Conservation (phyloP, 2,329 filamentous ascomycete genomes). For the Colletotrichum melonis region DNA sequence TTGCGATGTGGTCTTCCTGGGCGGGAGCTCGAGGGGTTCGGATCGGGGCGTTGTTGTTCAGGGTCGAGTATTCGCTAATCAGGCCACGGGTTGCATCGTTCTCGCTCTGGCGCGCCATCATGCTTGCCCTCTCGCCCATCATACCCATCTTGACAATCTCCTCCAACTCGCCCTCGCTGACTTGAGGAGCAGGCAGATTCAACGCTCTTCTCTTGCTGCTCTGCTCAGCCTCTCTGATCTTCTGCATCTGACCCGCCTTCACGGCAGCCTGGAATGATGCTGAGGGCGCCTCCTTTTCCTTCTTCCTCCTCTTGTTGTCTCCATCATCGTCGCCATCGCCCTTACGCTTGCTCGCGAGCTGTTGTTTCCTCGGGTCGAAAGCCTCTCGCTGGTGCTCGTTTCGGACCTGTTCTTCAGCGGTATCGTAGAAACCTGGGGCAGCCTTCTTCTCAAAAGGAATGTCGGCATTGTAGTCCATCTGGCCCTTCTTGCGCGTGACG, state of each 20-base stretch:
- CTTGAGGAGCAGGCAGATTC: slow-evolving; percentile 88
- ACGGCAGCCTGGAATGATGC: slow-evolving; percentile 87
- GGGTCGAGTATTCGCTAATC: slow-evolving; percentile 85
- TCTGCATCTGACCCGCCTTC: slow-evolving; percentile 94
- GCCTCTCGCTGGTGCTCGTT: slow-evolving; percentile 88
- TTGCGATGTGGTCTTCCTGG: slow-evolving; percentile 95
- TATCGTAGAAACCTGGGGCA: slow-evolving; percentile 92
- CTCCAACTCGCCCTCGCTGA: slow-evolving; percentile 91
- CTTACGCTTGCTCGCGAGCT: slow-evolving; percentile 91
- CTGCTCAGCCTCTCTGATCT: slow-evolving; percentile 94
- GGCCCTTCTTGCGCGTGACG: slow-evolving; percentile 87
- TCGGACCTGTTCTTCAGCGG: slow-evolving; percentile 78
- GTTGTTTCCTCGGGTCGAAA: slow-evolving; percentile 94
- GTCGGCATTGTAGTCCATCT: slow-evolving; percentile 99
- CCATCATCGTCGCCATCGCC: slow-evolving; percentile 88
- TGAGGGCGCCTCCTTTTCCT: slow-evolving; percentile 84
- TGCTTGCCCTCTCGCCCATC: slow-evolving; percentile 86
- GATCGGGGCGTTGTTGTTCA: slow-evolving; percentile 87
- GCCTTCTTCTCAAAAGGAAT: slow-evolving; percentile 97
- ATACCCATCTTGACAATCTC: slow-evolving; percentile 99
- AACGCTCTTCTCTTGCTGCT: slow-evolving; percentile 90
- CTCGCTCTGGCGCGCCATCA: slow-evolving; percentile 80
- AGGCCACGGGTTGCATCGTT: slow-evolving; percentile 88
- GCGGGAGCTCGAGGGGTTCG: slow-evolving; percentile 91
- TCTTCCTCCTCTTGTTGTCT: slow-evolving; percentile 84